phyloP scores from a whole-genome alignment of 371 early-diverging fungal genomes.

The Rhizopus delemar region DNA sequence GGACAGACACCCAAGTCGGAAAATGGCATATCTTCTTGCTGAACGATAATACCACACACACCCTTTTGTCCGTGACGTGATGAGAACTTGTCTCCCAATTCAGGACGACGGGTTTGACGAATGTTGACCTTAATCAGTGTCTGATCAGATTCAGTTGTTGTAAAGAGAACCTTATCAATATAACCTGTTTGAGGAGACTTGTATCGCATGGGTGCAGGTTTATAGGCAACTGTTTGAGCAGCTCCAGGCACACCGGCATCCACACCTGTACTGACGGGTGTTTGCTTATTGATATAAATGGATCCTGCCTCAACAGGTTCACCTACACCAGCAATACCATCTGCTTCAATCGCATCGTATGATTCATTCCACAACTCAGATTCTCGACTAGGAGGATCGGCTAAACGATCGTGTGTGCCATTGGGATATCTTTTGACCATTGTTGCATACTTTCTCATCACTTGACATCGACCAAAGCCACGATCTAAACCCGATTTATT shows the following conservation, averaged over 20 bases:
- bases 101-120: constrained; percentile 96
- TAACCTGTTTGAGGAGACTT: constrained; percentile 85
- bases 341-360: constrained; percentile 75
- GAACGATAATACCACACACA: constrained; percentile 96
- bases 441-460: constrained; percentile 88
- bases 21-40: constrained; percentile 99
- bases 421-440: constrained; percentile 85
- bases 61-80: constrained; percentile 99
- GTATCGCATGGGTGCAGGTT: constrained; percentile 79
- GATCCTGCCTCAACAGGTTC: constrained; percentile 74
- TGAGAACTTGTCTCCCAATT: constrained; percentile 99
- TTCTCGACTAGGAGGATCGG: constrained; percentile 68
- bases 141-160: constrained; percentile 93
- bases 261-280: constrained; percentile 72
- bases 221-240: constrained; percentile 67
- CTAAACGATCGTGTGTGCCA: constrained; percentile 87
- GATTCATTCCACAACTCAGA: constrained; percentile 50
- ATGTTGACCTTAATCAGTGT: constrained; percentile 93
- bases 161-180: constrained; percentile 89
- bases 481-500: constrained; percentile 98
- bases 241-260: constrained; percentile 58
- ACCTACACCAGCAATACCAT: constrained; percentile 92
- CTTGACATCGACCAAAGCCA: constrained; percentile 98
- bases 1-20: constrained; percentile 95
- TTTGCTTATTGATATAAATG: constrained; percentile 86